phyloP scores from a whole-genome alignment of 2,329 filamentous ascomycete genomes.

The Geosmithia morbida region DNA sequence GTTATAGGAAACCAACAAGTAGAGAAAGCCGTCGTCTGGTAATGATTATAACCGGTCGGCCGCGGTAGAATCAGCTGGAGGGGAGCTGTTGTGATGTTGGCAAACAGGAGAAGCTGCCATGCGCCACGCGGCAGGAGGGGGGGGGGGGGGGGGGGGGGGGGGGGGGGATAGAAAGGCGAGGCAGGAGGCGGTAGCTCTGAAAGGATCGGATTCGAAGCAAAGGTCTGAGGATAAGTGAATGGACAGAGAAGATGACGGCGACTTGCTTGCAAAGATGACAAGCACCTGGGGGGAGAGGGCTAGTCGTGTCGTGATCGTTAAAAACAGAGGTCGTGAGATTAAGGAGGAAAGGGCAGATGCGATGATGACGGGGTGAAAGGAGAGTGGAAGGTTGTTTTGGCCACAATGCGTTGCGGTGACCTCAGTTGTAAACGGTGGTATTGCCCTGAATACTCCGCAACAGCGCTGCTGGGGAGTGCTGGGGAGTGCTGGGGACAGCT shows the following conservation, averaged over 20 bases:
- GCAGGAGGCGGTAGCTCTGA: neutral
- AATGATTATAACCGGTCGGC: neutral
- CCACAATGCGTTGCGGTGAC: neutral
- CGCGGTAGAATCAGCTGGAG: neutral
- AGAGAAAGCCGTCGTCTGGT: conserved; percentile 1
- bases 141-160: neutral
- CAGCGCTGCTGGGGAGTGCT: too few relatives aligned
- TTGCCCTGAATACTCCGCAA: neutral
- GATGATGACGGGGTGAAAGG: neutral
- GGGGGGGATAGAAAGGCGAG: neutral
- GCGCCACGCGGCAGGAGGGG: conserved; percentile 16
- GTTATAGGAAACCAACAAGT: conserved; percentile 1
- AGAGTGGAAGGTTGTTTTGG: neutral
- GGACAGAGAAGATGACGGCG: neutral
- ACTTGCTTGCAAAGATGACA: conserved; percentile 1
- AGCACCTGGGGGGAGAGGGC: neutral
- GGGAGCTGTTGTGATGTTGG: conserved; percentile 6
- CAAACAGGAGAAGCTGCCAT: conserved; percentile 20
- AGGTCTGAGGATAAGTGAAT: neutral
- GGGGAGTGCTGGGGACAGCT: too few relatives aligned
- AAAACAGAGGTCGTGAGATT: conserved; percentile 1
- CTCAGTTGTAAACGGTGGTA: neutral
- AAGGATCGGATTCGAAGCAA: conserved; percentile 2
- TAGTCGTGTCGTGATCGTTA: conserved; percentile 1
- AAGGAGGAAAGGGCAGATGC: conserved; percentile 1